phyloP scores from a whole-genome alignment of 1,284 basidiomycete species.

The Apiotrichum laibachii region DNA sequence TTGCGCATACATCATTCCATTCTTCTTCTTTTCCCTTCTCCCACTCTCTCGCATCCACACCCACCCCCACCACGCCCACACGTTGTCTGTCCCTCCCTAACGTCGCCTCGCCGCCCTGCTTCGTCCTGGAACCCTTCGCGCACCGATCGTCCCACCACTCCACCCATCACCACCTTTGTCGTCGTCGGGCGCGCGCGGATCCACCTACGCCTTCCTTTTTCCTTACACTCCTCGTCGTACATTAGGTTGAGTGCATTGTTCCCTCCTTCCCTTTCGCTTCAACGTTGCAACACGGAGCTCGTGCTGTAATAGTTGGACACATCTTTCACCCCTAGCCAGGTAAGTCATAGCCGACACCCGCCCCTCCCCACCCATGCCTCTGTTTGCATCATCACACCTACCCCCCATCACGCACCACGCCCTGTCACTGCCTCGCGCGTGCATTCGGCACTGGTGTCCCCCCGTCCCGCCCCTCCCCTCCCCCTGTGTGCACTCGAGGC shows the following conservation, averaged over 20 bases:
- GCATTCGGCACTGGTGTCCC: neutral
- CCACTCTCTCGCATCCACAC: neutral
- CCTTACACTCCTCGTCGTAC: neutral
- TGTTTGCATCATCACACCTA: too few species aligned
- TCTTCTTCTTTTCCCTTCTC: neutral
- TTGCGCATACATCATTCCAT: too few species aligned
- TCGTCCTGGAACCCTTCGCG: neutral
- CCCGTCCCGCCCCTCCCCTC: neutral
- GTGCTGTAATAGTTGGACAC: neutral
- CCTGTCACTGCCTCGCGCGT: neutral
- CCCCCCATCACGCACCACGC: neutral
- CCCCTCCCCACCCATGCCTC: neutral
- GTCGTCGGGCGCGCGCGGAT: constrained; percentile 3
- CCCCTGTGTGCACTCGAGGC: neutral
- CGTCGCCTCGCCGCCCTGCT: neutral
- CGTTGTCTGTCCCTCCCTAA: neutral
- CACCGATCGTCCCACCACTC: constrained; percentile 5
- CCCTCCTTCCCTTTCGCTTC: too few species aligned
- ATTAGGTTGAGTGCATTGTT: neutral
- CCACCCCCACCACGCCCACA: neutral
- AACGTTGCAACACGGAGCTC: neutral
- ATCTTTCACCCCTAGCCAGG: neutral
- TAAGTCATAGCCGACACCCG: neutral
- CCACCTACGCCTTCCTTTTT: constrained; percentile 1
- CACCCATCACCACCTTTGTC: constrained; percentile 5